Conservation (phyloP, 2,329 filamentous ascomycete species). For the Fonsecaea erecta region DNA sequence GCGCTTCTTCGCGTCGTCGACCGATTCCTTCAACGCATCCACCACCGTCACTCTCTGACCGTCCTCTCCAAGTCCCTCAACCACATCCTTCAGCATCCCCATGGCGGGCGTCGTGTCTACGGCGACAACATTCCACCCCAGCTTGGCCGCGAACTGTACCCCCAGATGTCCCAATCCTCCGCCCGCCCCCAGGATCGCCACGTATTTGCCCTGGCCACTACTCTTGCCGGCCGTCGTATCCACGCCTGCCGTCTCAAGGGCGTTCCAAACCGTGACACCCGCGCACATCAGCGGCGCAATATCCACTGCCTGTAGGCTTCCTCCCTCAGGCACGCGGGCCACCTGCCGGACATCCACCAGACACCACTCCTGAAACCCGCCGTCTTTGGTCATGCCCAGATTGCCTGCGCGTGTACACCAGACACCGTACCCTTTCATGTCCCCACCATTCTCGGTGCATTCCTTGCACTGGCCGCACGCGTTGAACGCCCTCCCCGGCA, state of each 20-base stretch:
- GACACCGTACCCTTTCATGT: conserved; percentile 32
- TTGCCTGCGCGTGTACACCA: conserved; percentile 29
- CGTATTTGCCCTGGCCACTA: conserved; percentile 41
- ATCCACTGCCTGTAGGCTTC: conserved; percentile 43
- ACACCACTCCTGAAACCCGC: conserved; percentile 39
- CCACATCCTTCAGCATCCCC: conserved; percentile 39
- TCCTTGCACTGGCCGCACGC: conserved; percentile 31
- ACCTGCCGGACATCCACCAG: conserved; percentile 38
- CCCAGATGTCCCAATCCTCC: conserved; percentile 43
- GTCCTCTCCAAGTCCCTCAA: conserved; percentile 28
- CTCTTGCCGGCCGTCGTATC: conserved; percentile 26
- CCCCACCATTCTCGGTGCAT: conserved; percentile 30
- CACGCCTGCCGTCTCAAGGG: conserved; percentile 43
- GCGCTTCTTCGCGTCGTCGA: conserved; percentile 41
- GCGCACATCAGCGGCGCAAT: conserved; percentile 52
- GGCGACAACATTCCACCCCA: conserved; percentile 46
- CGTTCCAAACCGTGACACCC: conserved; percentile 50
- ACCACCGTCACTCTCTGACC: conserved; percentile 42
- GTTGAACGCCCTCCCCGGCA: conserved; percentile 27
- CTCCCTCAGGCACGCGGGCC: conserved; percentile 38
- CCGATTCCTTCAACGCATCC: conserved; percentile 46
- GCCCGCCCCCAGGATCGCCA: conserved; percentile 46
- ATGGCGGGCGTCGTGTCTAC: conserved; percentile 41
- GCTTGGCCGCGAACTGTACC: conserved; percentile 42
- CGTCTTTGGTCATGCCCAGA: conserved; percentile 31